Percentiles rank a stretch among this genome's conserved stretches.
phyloP scores from a whole-genome alignment of 1,284 basidiomycete genomes.

The Acaromyces ingoldii region DNA sequence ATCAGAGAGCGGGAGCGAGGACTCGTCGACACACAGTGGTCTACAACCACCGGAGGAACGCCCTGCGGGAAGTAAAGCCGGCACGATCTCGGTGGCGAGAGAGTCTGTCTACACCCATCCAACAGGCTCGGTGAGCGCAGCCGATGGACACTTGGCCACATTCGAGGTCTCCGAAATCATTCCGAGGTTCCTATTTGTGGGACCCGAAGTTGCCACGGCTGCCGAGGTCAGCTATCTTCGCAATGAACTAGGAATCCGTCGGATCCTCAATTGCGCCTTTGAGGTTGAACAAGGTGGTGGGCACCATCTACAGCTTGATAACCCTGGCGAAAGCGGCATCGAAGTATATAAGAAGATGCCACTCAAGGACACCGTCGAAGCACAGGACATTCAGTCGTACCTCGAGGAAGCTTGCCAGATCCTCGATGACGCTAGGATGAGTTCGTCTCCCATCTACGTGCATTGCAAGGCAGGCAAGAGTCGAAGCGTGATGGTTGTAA shows the following conservation, averaged over 20 bases:
- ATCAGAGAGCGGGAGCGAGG: too few species aligned
- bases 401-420: conserved; percentile 78
- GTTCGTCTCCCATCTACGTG: conserved; percentile 82
- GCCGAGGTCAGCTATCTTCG: conserved; percentile 69
- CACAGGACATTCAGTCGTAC: conserved; percentile 76
- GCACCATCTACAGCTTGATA: conserved; percentile 11
- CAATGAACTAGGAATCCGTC: conserved; percentile 68
- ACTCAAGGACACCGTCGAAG: conserved; percentile 91
- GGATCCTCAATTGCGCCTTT: conserved; percentile 82
- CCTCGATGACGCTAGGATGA: conserved; percentile 81
- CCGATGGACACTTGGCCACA: not conserved
- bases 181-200: conserved; percentile 82
- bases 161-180: conserved; percentile 60
- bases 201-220: conserved; percentile 72
- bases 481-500: conserved; percentile 89
- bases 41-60: too few species aligned
- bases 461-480: conserved; percentile 97
- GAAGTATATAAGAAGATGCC: conserved; percentile 69
- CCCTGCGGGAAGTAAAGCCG: too few species aligned
- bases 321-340: not conserved
- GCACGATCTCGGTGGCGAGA: too few species aligned
- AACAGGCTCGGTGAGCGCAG: too few species aligned
- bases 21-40: too few species aligned
- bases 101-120: too few species aligned
- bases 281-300: conserved; percentile 56